Base-by-base conservation (phyloP, 2,329 filamentous ascomycete genomes). In the Aaosphaeria pasadenensis region DNA sequence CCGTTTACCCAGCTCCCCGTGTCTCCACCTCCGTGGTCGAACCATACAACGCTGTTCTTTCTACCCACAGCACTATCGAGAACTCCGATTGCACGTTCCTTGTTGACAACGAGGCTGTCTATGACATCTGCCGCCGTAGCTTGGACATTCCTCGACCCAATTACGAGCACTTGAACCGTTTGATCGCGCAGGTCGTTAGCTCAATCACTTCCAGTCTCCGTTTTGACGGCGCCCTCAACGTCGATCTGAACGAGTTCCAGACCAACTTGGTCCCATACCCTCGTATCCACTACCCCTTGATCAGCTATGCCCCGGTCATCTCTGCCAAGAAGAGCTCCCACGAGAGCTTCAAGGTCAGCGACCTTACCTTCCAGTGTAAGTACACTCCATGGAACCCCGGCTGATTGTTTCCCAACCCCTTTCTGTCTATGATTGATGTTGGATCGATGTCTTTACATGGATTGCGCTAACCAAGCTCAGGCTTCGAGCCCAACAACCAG, bases 261-360 rank as follows among this genome's bases (percentile, higher is more conserved):
- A 88, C 85, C 70, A 88, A 88, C 76, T 67, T 88, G 73, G 85
- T 88, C 45, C 85, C 85, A 29, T 88, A 86, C 71, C 85, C 85
- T 33, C 84, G 85, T 70, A 88, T 88, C 57, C 85, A 88, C 77
- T 88, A 87, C 72, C 85, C 85, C 45, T 74, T 88, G 42, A 86
- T 88, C 74, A 85, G 82, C 75, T 88, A 88, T 66, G 84, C 85
- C 7, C 85, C 85, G 31, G 85, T 88, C 59, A 78, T 88, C 55
- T 87, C 84, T 24, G 83, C 84, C 50, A 78, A 81, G 76, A 89
- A 88, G 81, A 89, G 87, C 72, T 82, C 85, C 42, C 89, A 94
- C 67, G 89, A 94, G 78, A 89, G 87, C 77, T 91, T 91, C 83
- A 90, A 89, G 79, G 86, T 91, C 47, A 81, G 84, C 53, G 89